Evolutionary conservation across 2,329 filamentous ascomycete genomes (phyloP), one percentile per base, ranked within the genome.

Genomic region (Juglanconis juglandina): DNA sequence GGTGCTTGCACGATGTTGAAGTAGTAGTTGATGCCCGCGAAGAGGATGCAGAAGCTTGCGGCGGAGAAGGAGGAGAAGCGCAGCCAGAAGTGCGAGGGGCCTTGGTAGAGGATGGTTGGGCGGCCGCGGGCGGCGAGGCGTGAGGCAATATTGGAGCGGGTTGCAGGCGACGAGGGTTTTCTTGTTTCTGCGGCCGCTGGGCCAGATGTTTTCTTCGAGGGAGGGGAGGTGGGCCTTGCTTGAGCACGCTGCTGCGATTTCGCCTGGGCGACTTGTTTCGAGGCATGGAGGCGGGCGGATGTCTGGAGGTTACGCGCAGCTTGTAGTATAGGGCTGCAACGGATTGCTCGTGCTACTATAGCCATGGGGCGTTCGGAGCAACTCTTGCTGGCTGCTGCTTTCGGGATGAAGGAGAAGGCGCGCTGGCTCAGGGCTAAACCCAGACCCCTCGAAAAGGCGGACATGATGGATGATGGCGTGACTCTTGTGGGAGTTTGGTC

Each of bases 31-130:
- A 79, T 76, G 51, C 76, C 72, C 2, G 80, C 77, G 67, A 81
- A 85, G 42, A 71, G 66, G 59, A 84, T 76, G 71, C 81, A 84
- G 67, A 83, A 81, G 30, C 78, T 62, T 2, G 82, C 82, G 33
- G 83, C 80, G 13, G 75, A 71, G 72, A 87, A 87, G 68, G 84
- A 84, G 50, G 83, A 82, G 65, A 83, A 69, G 63, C 88, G 80
- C 71, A 87, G 88, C 73, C 80, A 79, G 59, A 82, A 81, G 67
- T 90, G 87, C 1, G 86, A 85, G 13, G 85, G 85, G 1, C 83
- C 81, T 67, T 87, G 79, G 76, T 89, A 91, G 48, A 91, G 77
- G 3, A 83, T 72, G 7, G 87, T 85, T 5, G 82, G 79, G 1
- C 78, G 74, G n/a, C 78, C 68, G 64, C 84, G 82, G 60, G 77